Base-by-base conservation (phyloP, 2,329 filamentous ascomycete species). In the Berkeleyomyces basicola region DNA sequence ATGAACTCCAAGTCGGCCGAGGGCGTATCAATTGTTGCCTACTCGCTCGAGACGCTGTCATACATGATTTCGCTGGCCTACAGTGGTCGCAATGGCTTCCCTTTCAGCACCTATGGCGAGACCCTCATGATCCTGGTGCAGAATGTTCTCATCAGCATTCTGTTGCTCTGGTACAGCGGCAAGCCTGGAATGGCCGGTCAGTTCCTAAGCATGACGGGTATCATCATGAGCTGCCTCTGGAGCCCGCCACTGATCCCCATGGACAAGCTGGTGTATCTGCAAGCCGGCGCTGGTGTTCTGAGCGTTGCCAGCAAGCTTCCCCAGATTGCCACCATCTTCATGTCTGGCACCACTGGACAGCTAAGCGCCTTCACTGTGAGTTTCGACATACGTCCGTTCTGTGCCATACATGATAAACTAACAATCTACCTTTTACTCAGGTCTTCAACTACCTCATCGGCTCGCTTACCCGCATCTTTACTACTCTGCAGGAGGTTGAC, bases 361-460 rank as follows among this genome's bases (percentile, higher is more conserved):
- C 79, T 99, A 72, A 96, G 90, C 71, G 92, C 93, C 60, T 97
- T 97, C 73, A 89, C 93, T 64, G 93, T 95, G 80, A 76, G 87
- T 80, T 47, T 33, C 59, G 14, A 39, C 53, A n/a, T 4, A 11
- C 33, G 10, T 61, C 40, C 23, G 33, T 44, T n/a, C 9, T 9
- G 44, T 49, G 39, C 57, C 23, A 23, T 23, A 23, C 23, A 23
- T 23, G 23, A 23, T 23, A 23, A 23, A 46, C 39, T 46, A 65
- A 58, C 44, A 58, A 10, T 6, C 7, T 9, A 23, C 31, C n/a
- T 58, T 36, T 9, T 40, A 23, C 46, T 16, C 69, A 96, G 91
- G 90, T 99, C 68, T 96, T 99, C 82, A 97, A 96, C 79, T 99
- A 96, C 75, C 88, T 99, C 70, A 79, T 85, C 68, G 93, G 95